Conservation (phyloP, 2,329 filamentous ascomycete species). For the Simplicillium aogashimaense region DNA sequence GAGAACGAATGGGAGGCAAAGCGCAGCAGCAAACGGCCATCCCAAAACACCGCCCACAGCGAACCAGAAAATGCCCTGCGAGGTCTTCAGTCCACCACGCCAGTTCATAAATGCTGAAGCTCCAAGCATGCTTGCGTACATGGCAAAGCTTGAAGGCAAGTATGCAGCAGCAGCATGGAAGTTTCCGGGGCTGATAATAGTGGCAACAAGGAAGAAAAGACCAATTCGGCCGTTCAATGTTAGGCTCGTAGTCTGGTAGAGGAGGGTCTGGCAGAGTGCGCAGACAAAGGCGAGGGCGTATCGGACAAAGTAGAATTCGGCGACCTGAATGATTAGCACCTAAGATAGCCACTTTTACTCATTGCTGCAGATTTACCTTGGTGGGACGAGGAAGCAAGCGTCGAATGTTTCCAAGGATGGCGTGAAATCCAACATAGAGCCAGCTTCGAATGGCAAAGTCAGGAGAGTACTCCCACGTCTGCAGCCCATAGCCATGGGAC, state of each 20-base stretch:
- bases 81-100: conserved; percentile 68
- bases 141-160: conserved; percentile 89
- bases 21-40: conserved; percentile 86
- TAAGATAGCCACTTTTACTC: too few relatives aligned
- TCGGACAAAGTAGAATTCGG: conserved; percentile 83
- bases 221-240: conserved; percentile 77
- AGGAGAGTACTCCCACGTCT: conserved; percentile 98
- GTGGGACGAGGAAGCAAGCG: conserved; percentile 51
- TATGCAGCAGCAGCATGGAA: conserved; percentile 85
- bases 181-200: conserved; percentile 77
- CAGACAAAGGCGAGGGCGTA: conserved; percentile 65
- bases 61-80: conserved; percentile 83
- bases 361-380: conserved; percentile 31
- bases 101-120: conserved; percentile 86
- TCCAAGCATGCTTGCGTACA: conserved; percentile 86
- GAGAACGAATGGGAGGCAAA: conserved; percentile 69
- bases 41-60: conserved; percentile 76
- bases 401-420: conserved; percentile 56
- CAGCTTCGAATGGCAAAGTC: conserved; percentile 92
- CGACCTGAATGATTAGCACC: conserved; percentile 26
- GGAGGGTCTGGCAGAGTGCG: conserved; percentile 69
- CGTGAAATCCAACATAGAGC: conserved; percentile 79
- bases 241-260: conserved; percentile 69
- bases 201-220: conserved; percentile 70
- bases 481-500: conserved; percentile 80